These are phyloP conservation scores for Fagopyrum tataricum DNA, from an alignment of 148 eudicot genomes.

Conservation along the genomic window DNA sequence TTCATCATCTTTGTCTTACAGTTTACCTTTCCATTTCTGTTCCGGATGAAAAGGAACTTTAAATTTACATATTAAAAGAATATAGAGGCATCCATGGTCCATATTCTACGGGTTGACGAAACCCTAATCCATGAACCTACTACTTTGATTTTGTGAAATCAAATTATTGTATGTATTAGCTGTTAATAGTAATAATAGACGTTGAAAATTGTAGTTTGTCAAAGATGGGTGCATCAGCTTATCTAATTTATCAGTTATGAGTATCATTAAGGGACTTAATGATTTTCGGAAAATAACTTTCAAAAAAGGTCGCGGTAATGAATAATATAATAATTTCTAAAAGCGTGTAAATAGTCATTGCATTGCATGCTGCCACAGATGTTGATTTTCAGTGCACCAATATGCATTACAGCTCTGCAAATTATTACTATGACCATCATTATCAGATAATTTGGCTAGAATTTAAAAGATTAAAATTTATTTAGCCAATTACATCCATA, in stretches of 20 bases:
- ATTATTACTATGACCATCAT: background rate
- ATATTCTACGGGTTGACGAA: background rate
- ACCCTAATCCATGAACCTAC: background rate
- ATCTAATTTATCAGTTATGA: background rate
- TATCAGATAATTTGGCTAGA: background rate
- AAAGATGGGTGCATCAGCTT: background rate
- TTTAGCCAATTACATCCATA: background rate
- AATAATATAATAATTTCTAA: background rate
- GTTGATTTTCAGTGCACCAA: slow-evolving; percentile 1
- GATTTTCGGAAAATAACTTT: background rate
- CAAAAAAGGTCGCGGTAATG: background rate
- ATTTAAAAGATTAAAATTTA: background rate
- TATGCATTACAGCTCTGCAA: slow-evolving; percentile 7
- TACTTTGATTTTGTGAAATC: background rate
- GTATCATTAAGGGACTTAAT: background rate
- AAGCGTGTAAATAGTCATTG: slow-evolving; percentile 5
- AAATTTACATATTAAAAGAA: too few relatives aligned
- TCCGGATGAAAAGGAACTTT: too few relatives aligned
- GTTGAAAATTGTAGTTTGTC: slow-evolving; percentile 5
- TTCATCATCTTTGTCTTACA: too few relatives aligned
- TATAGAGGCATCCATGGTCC: too few relatives aligned
- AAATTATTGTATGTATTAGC: background rate
- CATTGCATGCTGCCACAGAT: background rate
- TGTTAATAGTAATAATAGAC: background rate
- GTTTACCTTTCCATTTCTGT: too few relatives aligned